Conservation (phyloP, 305 asterid genomes). For the Fraxinus ornus region DNA sequence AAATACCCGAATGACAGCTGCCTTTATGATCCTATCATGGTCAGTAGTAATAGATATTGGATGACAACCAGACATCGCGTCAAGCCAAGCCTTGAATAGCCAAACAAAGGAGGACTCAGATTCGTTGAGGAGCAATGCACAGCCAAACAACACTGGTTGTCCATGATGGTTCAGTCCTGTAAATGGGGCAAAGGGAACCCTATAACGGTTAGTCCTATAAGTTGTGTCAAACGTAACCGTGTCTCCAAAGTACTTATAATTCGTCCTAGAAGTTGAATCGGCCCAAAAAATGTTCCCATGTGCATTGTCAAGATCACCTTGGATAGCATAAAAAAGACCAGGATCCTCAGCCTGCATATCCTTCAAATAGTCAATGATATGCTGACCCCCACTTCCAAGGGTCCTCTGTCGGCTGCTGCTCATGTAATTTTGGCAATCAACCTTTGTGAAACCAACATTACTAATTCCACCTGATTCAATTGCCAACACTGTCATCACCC, state of each 20-base stretch:
- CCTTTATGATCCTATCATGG: slow-evolving; percentile 52
- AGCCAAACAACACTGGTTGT: slow-evolving; percentile 64
- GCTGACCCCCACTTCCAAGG: slow-evolving; percentile 64
- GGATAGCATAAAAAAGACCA: slow-evolving; percentile 52
- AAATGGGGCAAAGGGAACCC: slow-evolving; percentile 66
- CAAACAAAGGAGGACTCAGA: slow-evolving; percentile 61
- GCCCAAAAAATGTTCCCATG: slow-evolving; percentile 67
- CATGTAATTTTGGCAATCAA: slow-evolving; percentile 91
- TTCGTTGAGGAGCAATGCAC: slow-evolving; percentile 60
- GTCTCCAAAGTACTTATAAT: slow-evolving; percentile 60
- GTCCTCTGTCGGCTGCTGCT: slow-evolving; percentile 65
- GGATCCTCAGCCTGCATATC: slow-evolving; percentile 61
- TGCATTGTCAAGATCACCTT: slow-evolving; percentile 50
- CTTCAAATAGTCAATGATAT: slow-evolving; percentile 60
- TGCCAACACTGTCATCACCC: slow-evolving; percentile 84
- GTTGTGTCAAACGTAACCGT: slow-evolving; percentile 65
- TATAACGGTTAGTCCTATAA: slow-evolving; percentile 58
- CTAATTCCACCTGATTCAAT: slow-evolving; percentile 91
- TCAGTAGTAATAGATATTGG: slow-evolving; percentile 68
- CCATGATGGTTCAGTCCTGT: slow-evolving; percentile 72
- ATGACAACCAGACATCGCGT: slow-evolving; percentile 50
- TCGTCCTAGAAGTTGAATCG: slow-evolving; percentile 46
- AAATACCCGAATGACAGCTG: slow-evolving; percentile 52
- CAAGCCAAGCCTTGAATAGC: slow-evolving; percentile 63
- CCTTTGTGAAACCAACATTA: slow-evolving; percentile 92